Base-by-base conservation (phyloP, 352 stramenopile species). In the Globisporangium iwayamae region DNA sequence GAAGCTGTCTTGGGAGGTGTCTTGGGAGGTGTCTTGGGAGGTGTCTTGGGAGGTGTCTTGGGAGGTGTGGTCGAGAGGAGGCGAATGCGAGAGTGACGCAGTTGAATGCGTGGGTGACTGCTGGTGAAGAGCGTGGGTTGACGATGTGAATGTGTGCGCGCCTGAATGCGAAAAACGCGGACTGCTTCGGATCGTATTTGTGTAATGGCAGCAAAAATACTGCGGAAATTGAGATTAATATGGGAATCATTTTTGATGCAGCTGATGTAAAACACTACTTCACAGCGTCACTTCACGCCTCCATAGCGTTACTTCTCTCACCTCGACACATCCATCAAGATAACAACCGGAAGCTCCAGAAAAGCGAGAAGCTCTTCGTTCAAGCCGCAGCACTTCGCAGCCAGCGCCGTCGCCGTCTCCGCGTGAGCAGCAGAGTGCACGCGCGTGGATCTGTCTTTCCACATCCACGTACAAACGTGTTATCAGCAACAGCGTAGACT, bases 1-100 rank as follows among this genome's bases (percentile, higher is more conserved):
- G 25, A 28, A 28, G 25, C 25, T 28, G 25, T 28, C 47, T 55
- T 36, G 25, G 48, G 16, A 32, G 50, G 10, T 38, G 25, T 56
- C n/a, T n/a, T n/a, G n/a, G n/a, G n/a, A n/a, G n/a, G n/a, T n/a
- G n/a, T n/a, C n/a, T n/a, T n/a, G n/a, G n/a, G n/a, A n/a, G n/a
- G n/a, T n/a, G n/a, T n/a, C n/a, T n/a, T 28, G 25, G 25, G 2
- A 28, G 25, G 1, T 28, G 25, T 28, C 47, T 55, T 36, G 25
- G 48, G 16, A 32, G 50, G 10, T 38, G 25, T 56, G 50, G 6
- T 22, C 13, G 50, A n/a, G 50, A 25, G 50, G n/a, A 34, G 28
- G 50, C 50, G 50, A 56, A 56, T 56, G 50, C 50, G 32, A 14
- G 50, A 56, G 34, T 56, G 50, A 20, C 50, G 28, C 50, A 8